These are phyloP conservation scores for Eucalyptus polyanthemos DNA, from an alignment of 345 rosid species.

Conservation along the genomic window DNA sequence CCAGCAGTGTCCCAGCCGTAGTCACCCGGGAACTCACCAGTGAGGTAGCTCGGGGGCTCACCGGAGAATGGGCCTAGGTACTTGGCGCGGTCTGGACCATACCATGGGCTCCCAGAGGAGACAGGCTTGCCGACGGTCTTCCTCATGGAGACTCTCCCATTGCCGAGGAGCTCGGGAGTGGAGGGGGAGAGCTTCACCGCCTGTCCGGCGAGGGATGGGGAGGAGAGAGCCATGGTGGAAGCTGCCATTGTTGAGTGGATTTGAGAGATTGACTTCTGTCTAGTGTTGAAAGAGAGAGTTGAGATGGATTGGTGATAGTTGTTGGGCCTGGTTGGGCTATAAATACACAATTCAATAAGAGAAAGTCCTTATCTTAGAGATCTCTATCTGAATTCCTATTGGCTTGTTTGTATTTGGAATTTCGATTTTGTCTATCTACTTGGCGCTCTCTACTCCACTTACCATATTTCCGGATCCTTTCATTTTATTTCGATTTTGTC, in stretches of 20 bases:
- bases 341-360: not conserved
- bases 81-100: not conserved
- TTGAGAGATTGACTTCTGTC: not conserved
- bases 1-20: conserved; percentile 6
- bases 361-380: conserved; percentile 12
- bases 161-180: conserved; percentile 10
- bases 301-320: not conserved
- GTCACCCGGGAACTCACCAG: conserved; percentile 3
- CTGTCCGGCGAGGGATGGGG: conserved; percentile 38
- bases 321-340: not conserved
- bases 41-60: not conserved
- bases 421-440: not conserved
- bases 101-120: conserved; percentile 11
- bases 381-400: conserved; percentile 9
- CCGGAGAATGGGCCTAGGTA: conserved; percentile 7
- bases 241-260: conserved; percentile 20
- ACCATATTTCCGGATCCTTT: not conserved
- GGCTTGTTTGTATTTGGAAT: not conserved
- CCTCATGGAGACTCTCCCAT: conserved; percentile 39
- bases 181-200: conserved; percentile 32
- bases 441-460: conserved; percentile 5
- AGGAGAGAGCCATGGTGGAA: conserved; percentile 45
- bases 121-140: conserved; percentile 1
- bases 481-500: not conserved
- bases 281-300: not conserved